Percentiles rank a stretch among this genome's conserved stretches.
These are phyloP conservation scores for Acer yangbiense DNA, from an alignment of 345 rosid species.

Conservation along the genomic window DNA sequence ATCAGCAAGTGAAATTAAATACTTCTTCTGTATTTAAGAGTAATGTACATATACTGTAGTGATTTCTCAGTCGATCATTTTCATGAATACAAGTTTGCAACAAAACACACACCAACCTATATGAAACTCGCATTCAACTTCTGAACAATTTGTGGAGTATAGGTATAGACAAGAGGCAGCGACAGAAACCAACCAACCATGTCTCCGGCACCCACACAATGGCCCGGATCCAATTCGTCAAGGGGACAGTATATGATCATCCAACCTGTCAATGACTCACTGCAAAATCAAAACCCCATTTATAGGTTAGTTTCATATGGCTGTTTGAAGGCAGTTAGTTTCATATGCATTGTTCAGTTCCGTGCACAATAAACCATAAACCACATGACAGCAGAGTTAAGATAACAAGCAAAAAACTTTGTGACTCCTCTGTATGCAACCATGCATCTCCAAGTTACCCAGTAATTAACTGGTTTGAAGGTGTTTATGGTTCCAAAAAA, in stretches of 20 bases:
- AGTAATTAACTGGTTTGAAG: background rate
- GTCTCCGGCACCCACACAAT: background rate
- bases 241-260: background rate
- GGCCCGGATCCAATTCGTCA: background rate
- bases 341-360: too few relatives aligned
- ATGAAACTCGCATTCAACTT: background rate
- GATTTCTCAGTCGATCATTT: background rate
- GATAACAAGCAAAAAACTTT: background rate
- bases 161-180: background rate
- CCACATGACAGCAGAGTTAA: background rate
- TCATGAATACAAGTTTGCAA: background rate
- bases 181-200: background rate
- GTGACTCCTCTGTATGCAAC: background rate
- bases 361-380: background rate
- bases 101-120: background rate
- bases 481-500: background rate
- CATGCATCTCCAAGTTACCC: background rate
- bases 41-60: background rate
- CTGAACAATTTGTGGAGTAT: background rate
- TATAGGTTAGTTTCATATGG: background rate
- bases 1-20: too few relatives aligned
- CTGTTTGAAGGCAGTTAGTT: background rate
- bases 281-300: slow-evolving; percentile 10
- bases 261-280: slow-evolving; percentile 17
- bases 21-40: background rate